Evolutionary conservation across 306 rosid genomes (phyloP).

Genomic region (Parietaria judaica): DNA sequence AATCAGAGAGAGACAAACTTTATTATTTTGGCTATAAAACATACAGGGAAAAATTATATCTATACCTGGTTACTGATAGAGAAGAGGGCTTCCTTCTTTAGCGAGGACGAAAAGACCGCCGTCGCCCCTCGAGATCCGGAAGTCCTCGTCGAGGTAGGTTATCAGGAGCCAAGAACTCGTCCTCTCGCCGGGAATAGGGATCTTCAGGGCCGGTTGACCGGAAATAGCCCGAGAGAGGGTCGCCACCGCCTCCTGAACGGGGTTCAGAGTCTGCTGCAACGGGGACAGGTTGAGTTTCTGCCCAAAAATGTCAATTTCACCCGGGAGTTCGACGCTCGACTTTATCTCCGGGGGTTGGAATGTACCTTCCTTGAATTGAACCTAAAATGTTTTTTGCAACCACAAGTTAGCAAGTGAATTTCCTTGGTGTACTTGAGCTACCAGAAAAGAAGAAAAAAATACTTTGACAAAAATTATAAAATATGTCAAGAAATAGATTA

Average conservation of each 20-base stretch:
- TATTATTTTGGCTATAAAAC: neutral
- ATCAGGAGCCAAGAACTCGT: slow-evolving; percentile 79
- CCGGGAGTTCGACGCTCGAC: slow-evolving; percentile 65
- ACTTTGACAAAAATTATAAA: too few relatives aligned
- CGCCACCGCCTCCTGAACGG: slow-evolving; percentile 52
- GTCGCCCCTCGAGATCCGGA: slow-evolving; percentile 89
- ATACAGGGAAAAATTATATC: neutral
- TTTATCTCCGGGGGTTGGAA: slow-evolving; percentile 79
- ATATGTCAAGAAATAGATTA: too few relatives aligned
- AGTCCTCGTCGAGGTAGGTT: slow-evolving; percentile 74
- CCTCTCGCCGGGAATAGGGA: slow-evolving; percentile 88
- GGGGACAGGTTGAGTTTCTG: slow-evolving; percentile 56
- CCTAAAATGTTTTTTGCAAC: slow-evolving; percentile 39
- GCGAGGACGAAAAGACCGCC: slow-evolving; percentile 91
- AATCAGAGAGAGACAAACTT: neutral
- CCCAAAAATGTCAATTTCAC: slow-evolving; percentile 61
- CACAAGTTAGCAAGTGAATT: slow-evolving; percentile 14
- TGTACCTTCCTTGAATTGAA: slow-evolving; percentile 78
- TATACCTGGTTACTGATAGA: slow-evolving; percentile 36
- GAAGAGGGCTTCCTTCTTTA: slow-evolving; percentile 74
- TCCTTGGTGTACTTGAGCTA: neutral
- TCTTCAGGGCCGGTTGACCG: slow-evolving; percentile 71
- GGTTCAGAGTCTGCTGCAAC: slow-evolving; percentile 59
- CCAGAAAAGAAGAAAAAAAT: too few relatives aligned
- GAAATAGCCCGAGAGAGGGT: slow-evolving; percentile 58